These are phyloP conservation scores for Biscutella auriculata DNA, from an alignment of 441 rosid species.

Conservation along the genomic window DNA sequence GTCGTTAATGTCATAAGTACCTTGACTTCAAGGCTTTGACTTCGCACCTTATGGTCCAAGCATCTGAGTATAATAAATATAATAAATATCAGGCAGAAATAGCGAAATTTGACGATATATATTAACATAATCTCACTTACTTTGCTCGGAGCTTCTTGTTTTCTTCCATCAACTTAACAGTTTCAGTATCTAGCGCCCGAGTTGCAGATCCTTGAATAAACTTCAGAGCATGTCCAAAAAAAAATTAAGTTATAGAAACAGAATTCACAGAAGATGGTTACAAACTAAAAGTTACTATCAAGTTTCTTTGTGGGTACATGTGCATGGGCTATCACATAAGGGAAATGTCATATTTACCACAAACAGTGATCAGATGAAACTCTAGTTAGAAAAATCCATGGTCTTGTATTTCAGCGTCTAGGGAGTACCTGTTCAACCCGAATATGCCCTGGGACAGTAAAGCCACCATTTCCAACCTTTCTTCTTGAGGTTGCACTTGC, in stretches of 20 bases:
- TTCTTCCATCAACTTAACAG: conserved; percentile 45
- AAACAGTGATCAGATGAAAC: not conserved
- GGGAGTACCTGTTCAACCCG: conserved; percentile 29
- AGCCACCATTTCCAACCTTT: conserved; percentile 20
- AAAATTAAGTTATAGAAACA: not conserved
- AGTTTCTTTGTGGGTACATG: not conserved
- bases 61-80: conserved; percentile 32
- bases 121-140: conserved; percentile 36
- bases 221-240: conserved; percentile 5
- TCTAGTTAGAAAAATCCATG: not conserved
- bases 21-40: conserved; percentile 50
- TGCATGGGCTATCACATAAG: not conserved
- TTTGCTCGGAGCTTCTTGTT: conserved; percentile 52
- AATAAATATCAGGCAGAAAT: not conserved
- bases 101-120: not conserved
- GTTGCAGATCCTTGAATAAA: conserved; percentile 15
- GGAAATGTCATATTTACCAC: not conserved
- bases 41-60: conserved; percentile 47
- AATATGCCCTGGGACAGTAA: conserved; percentile 14
- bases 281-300: conserved; percentile 9
- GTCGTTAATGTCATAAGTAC: conserved; percentile 22
- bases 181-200: conserved; percentile 29
- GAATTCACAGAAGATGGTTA: not conserved
- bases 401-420: not conserved
- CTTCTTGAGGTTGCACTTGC: conserved; percentile 29